Base-by-base conservation (phyloP, 345 rosid genomes). In the Psidium friedrichsthalianum region DNA sequence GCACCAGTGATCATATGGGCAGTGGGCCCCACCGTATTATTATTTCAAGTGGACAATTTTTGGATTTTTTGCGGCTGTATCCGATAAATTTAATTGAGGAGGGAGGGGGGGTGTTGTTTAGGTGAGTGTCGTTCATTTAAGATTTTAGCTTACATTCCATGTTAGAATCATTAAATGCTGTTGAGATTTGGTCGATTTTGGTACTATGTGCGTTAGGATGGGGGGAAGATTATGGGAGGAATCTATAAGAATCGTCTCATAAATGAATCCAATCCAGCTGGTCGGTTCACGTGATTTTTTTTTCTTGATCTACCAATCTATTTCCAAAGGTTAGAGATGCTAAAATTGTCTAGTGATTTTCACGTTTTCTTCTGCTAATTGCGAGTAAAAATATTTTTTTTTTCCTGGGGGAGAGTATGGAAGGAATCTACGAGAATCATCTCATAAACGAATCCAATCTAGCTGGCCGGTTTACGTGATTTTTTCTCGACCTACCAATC, bases 401-500 rank as follows among this genome's bases (percentile, higher is more conserved):
- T 36, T 36, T 36, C n/a, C n/a, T n/a, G n/a, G 36, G 36, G 3
- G 36, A 3, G 36, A 36, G 36, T 36, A 12, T 5, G 29, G 1
- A 21, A 29, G 10, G 40, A 29, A 27, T 20, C 22, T 8, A 0
- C 9, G 18, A 13, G 22, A 64, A 8, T 1, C 6, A 20, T 16
- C 42, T 8, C 42, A 3, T 29, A 15, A 9, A 15, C 16, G 42
- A 21, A 29, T 14, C 11, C 3, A 0, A 8, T 64, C 76, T 3
- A 3, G 11, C 1, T 3, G 1, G 5, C 1, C 11, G 3, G 16
- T 7, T 11, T 21, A 4, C 11, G 3, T 16, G 42, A 64, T 29
- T 64, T 61, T 15, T 42, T 6, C 42, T 29, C 5, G 0, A 7
- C 29, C 22, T 40, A 29, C 18, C 22, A 3, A 7, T 53, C 55